phyloP scores from a whole-genome alignment of 2,329 filamentous ascomycete genomes.

The Penicillium sp. region DNA sequence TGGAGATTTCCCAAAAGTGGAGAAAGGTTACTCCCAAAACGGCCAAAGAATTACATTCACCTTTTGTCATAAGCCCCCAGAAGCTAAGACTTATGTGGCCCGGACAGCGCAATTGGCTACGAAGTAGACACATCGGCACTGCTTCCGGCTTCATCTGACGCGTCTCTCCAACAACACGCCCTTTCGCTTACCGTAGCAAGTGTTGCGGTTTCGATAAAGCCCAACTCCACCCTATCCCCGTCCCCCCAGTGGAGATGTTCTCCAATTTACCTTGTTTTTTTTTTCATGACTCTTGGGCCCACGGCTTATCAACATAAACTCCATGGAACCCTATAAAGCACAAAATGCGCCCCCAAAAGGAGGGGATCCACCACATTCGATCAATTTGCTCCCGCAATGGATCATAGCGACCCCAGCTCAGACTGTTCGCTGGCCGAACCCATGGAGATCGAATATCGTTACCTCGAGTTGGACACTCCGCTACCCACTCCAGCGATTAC shows the following conservation, averaged over 20 bases:
- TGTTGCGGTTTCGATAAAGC: constrained; percentile 5
- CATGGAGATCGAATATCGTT: constrained; percentile 53
- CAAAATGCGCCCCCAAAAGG: neutral
- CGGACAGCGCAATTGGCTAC: neutral
- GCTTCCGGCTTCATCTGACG: constrained; percentile 3
- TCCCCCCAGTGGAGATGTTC: constrained; percentile 11
- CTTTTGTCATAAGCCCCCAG: neutral
- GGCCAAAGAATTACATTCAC: neutral
- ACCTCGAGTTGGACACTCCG: constrained; percentile 61
- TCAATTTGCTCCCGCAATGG: constrained; percentile 10
- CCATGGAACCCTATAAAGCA: neutral
- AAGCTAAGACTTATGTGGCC: neutral
- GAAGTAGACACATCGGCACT: neutral
- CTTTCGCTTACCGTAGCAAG: too few species aligned
- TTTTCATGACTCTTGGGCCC: constrained; percentile 4
- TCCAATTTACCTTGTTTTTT: constrained; percentile 17
- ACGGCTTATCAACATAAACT: neutral
- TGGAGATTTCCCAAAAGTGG: constrained; percentile 6
- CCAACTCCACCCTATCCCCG: neutral
- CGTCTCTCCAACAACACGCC: too few species aligned
- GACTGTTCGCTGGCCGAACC: constrained; percentile 13
- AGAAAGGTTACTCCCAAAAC: neutral
- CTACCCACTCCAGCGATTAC: constrained; percentile 48
- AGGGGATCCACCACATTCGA: neutral
- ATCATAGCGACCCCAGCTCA: constrained; percentile 10